Percentiles rank a stretch among this genome's conserved stretches.
Conservation (phyloP, 495 filamentous ascomycete species). For the Penicillium turbatum region DNA sequence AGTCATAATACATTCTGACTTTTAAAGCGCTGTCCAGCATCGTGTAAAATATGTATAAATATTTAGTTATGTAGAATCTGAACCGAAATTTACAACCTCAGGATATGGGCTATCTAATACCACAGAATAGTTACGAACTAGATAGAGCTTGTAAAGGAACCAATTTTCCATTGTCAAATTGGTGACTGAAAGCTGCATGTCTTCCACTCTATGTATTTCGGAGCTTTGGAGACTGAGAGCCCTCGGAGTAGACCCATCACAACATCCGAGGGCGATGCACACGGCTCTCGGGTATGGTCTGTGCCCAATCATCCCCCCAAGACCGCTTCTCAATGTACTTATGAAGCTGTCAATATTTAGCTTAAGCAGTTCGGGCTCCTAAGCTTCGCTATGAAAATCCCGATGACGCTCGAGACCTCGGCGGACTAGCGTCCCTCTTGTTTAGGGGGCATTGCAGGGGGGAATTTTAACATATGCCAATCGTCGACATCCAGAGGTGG, state of each 20-base stretch:
- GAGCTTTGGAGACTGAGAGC: background rate
- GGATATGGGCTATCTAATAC: too few species aligned
- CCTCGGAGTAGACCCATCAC: constrained; percentile 11
- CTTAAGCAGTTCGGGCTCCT: background rate
- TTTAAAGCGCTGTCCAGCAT: too few species aligned
- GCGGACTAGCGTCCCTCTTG: background rate
- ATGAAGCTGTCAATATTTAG: background rate
- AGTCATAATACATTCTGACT: too few species aligned
- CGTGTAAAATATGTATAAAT: too few species aligned
- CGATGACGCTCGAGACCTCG: background rate
- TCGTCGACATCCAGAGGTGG: too few species aligned
- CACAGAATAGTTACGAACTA: too few species aligned
- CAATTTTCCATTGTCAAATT: too few species aligned
- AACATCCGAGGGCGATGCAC: background rate
- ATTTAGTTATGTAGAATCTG: too few species aligned
- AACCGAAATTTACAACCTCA: too few species aligned
- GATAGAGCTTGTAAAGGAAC: too few species aligned
- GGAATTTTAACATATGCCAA: too few species aligned
- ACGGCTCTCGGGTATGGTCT: constrained; percentile 14
- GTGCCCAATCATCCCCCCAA: background rate
- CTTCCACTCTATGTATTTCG: background rate
- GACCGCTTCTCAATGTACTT: background rate
- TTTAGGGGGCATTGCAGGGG: constrained; percentile 11
- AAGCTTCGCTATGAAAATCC: background rate
- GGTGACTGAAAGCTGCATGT: background rate